Conservation (phyloP, 208 protist genomes). For the Crithidia brevicula region DNA sequence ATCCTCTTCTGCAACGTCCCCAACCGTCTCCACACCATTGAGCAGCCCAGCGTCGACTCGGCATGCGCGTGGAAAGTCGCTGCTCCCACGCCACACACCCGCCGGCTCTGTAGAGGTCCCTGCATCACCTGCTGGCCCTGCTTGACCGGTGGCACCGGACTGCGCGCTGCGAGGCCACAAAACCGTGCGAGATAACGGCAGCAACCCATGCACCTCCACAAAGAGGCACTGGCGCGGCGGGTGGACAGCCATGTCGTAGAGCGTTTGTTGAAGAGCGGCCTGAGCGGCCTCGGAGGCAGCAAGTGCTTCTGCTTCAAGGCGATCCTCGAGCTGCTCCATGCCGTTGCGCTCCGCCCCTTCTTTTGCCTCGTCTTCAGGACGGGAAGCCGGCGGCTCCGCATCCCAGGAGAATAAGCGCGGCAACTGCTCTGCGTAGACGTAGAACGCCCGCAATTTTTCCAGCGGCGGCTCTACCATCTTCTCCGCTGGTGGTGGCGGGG, state of each 20-base stretch:
- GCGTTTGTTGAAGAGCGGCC: neutral
- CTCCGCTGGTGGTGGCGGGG: too few species aligned
- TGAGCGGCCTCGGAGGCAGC: conserved; percentile 15
- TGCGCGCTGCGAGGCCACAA: conserved; percentile 2
- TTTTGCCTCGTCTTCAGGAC: neutral
- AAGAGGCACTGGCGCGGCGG: conserved; percentile 33
- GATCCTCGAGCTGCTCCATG: neutral
- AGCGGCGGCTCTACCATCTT: conserved; percentile 9
- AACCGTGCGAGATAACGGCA: conserved; percentile 11
- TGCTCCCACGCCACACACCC: conserved; percentile 15
- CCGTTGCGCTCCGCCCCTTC: neutral
- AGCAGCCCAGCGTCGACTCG: neutral
- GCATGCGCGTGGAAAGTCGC: too few species aligned
- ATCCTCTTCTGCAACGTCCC: neutral
- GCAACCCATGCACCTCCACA: conserved; percentile 20
- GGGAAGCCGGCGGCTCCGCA: conserved; percentile 20
- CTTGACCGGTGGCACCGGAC: neutral
- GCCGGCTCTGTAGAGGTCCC: neutral
- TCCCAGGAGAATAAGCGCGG: conserved; percentile 9
- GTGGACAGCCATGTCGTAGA: conserved; percentile 18
- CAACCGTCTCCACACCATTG: neutral
- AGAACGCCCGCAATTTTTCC: neutral
- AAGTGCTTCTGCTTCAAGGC: conserved; percentile 7
- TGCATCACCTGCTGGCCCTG: neutral
- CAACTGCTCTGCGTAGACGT: conserved; percentile 13